Evolutionary conservation across 495 filamentous ascomycete species (phyloP).

Genomic region (Hypomontagnella monticulosa): DNA sequence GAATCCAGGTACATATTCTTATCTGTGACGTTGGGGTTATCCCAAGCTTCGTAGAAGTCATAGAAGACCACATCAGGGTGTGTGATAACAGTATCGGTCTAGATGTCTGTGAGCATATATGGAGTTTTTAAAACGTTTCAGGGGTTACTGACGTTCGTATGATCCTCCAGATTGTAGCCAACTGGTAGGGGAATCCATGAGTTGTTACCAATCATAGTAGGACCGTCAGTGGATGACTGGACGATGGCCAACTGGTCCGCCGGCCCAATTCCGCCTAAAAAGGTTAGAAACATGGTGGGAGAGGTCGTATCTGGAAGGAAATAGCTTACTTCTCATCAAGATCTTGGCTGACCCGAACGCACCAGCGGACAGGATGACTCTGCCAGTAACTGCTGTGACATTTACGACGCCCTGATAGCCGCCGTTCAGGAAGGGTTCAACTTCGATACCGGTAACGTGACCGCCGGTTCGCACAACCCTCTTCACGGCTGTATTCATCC

Average conservation of each 20-base stretch:
- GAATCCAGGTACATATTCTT: constrained; percentile 52
- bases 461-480: constrained; percentile 70
- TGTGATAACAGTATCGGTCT: constrained; percentile 67
- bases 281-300: constrained; percentile 2
- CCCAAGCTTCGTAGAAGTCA: constrained; percentile 71
- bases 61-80: constrained; percentile 69
- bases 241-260: constrained; percentile 66
- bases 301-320: neutral
- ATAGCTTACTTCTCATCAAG: constrained; percentile 40
- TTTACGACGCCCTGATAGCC: constrained; percentile 68
- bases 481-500: constrained; percentile 70
- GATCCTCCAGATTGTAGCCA: constrained; percentile 75
- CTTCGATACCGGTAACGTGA: constrained; percentile 72
- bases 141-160: constrained; percentile 60
- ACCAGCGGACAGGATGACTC: constrained; percentile 75
- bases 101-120: neutral
- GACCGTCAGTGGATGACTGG: constrained; percentile 59
- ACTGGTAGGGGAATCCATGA: constrained; percentile 78
- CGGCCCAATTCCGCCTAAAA: constrained; percentile 67
- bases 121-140: neutral
- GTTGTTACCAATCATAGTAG: constrained; percentile 57
- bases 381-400: constrained; percentile 66
- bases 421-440: constrained; percentile 63
- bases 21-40: constrained; percentile 52
- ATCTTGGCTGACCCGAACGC: constrained; percentile 70